Evolutionary conservation across 441 rosid genomes (phyloP).

Genomic region (Populus tomentosa): DNA sequence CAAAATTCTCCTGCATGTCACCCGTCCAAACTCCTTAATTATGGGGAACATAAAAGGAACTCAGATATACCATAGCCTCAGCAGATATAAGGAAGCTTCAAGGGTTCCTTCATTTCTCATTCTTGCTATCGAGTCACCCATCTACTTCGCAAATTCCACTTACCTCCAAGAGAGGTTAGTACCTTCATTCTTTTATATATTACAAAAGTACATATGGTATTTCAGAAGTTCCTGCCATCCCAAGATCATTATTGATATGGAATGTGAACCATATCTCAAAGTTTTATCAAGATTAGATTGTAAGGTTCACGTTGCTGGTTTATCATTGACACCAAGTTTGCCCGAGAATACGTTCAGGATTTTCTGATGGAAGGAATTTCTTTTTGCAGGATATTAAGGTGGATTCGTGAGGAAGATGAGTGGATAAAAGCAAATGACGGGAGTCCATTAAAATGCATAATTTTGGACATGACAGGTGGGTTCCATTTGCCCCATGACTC

Average conservation of each 20-base stretch:
- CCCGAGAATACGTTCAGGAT: neutral
- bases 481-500: neutral
- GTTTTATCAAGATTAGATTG: neutral
- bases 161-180: slow-evolving; percentile 83
- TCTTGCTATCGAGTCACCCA: slow-evolving; percentile 75
- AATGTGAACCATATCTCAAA: neutral
- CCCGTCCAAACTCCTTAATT: slow-evolving; percentile 69
- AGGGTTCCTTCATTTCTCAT: slow-evolving; percentile 76
- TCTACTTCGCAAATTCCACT: slow-evolving; percentile 85
- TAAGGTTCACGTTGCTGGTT: neutral
- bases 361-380: neutral
- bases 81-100: slow-evolving; percentile 60
- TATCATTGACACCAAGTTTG: neutral
- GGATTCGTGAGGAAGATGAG: slow-evolving; percentile 87
- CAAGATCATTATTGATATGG: neutral
- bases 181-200: neutral
- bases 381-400: slow-evolving; percentile 64
- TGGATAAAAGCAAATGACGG: slow-evolving; percentile 48
- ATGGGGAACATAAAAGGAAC: slow-evolving; percentile 85
- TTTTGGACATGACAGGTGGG: slow-evolving; percentile 83
- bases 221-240: neutral
- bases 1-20: slow-evolving; percentile 81
- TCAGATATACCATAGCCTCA: slow-evolving; percentile 68
- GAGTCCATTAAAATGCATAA: slow-evolving; percentile 53
- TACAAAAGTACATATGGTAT: neutral